A percentile compares a stretch with the other conserved stretches of the same genome.
Conservation (phyloP, 371 early-diverging fungal genomes). For the Syncephalastrum racemosum region DNA sequence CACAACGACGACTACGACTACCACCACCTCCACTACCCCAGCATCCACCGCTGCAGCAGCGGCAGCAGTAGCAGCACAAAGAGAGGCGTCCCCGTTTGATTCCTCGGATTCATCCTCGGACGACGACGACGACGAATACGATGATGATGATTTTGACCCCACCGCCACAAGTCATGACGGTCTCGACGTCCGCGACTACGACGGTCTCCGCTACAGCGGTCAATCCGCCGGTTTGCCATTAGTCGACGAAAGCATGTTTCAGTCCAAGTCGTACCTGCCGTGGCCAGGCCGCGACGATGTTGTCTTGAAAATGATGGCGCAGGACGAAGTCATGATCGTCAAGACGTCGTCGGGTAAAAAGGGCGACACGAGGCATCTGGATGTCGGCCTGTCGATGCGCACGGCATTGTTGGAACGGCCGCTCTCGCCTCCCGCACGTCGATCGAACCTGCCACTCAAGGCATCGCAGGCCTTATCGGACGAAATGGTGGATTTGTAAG, state of each 20-base stretch:
- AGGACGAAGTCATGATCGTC: slow-evolving; percentile 43
- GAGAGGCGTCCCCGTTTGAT: not conserved
- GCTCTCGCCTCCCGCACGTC: slow-evolving; percentile 10
- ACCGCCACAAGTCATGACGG: slow-evolving; percentile 12
- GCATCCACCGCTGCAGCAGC: too few relatives aligned
- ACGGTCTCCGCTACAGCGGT: slow-evolving; percentile 46
- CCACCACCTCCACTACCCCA: too few relatives aligned
- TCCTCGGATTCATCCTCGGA: slow-evolving; percentile 22
- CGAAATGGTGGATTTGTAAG: slow-evolving; percentile 29
- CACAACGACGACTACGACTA: not conserved
- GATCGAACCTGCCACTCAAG: not conserved
- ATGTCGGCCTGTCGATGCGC: slow-evolving; percentile 40
- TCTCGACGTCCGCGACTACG: slow-evolving; percentile 40
- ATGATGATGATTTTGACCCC: slow-evolving; percentile 18
- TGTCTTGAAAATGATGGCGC: slow-evolving; percentile 36
- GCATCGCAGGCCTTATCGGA: slow-evolving; percentile 14
- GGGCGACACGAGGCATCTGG: slow-evolving; percentile 23
- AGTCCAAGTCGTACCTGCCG: slow-evolving; percentile 29
- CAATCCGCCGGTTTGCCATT: slow-evolving; percentile 41
- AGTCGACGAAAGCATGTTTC: slow-evolving; percentile 35
- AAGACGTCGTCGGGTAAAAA: slow-evolving; percentile 21
- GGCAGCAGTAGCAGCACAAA: too few relatives aligned
- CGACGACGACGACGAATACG: slow-evolving; percentile 28
- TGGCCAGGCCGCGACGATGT: slow-evolving; percentile 45
- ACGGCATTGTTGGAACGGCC: slow-evolving; percentile 30